Base-by-base conservation (phyloP, 2,329 filamentous ascomycete genomes). In the Capronia americana region DNA sequence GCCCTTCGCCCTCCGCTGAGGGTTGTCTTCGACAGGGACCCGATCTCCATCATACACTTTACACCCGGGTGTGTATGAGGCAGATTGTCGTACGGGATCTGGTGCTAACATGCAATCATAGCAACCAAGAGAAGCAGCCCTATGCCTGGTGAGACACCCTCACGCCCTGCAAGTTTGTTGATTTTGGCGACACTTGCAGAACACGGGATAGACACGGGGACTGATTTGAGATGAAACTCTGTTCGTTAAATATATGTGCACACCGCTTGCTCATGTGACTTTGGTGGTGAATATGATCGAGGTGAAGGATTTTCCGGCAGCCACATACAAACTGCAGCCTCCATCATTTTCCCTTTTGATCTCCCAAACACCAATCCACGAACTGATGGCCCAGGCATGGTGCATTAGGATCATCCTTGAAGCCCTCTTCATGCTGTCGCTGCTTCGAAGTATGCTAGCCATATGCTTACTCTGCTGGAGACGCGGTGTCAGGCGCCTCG, bases 71-170 rank as follows among this genome's bases (percentile, higher is more conserved):
- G 14, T 44, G 38, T 3, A 44, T 34, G 38, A 5, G 38, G 38
- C 38, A 44, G 38, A 44, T 44, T 44, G 38, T 44, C 38, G 38
- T n/a, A n/a, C 17, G n/a, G 38, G 17, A 17, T 44, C 38, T 44
- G 38, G 38, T 44, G 38, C 38, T 44, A 44, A 44, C 38, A 44
- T 44, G 38, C 38, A 44, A 44, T 57, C 55, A 44, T 17, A 14
- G 55, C 55, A 57, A 55, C 24, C 26, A 28, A 30, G 26, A 30
- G 53, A 55, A 30, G 24, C 26, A 28, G 53, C 38, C 38, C 38
- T 44, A 44, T 44, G 38, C 38, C 38, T 44, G 38, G 38, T n/a
- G 38, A 44, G 8, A n/a, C 38, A 44, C 38, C 38, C 38, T 44
- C 8, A 44, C 38, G 38, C 38, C 38, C 38, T 44, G 38, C 38